Conservation (phyloP, 441 rosid species). For the Manihot esculenta region DNA sequence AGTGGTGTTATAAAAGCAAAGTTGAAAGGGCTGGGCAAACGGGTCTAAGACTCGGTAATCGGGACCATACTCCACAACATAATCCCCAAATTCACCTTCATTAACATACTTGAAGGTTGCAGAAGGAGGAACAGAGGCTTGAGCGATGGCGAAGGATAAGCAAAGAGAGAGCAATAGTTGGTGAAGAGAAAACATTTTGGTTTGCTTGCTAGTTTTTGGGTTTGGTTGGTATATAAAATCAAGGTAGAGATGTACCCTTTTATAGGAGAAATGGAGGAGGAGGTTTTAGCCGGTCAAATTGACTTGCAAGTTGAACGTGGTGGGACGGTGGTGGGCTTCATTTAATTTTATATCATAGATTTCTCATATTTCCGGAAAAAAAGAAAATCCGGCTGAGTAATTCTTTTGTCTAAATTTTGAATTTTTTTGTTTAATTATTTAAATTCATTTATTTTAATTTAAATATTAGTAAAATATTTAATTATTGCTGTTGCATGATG, state of each 20-base stretch:
- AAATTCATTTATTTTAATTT: too few species aligned
- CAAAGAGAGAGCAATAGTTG: not conserved
- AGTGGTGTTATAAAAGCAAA: constrained; percentile 41
- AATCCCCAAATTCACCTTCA: constrained; percentile 28
- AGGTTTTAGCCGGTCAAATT: not conserved
- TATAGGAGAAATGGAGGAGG: not conserved
- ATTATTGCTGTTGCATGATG: too few species aligned
- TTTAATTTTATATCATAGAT: too few species aligned
- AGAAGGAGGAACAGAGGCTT: constrained; percentile 30
- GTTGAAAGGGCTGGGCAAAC: constrained; percentile 33
- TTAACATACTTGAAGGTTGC: constrained; percentile 31
- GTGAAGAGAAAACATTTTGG: not conserved
- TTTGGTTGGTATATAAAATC: not conserved
- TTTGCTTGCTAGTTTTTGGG: not conserved
- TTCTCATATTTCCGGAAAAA: too few species aligned
- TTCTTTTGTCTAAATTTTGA: too few species aligned
- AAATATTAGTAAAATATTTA: too few species aligned
- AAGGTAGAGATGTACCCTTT: not conserved
- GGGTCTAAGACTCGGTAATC: constrained; percentile 22
- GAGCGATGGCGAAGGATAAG: not conserved
- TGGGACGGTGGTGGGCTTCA: too few species aligned
- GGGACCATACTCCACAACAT: constrained; percentile 27
- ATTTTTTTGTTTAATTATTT: too few species aligned
- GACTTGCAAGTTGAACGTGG: not conserved
- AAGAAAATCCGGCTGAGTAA: too few species aligned